A percentile compares a stretch with the other conserved stretches of the same genome.
Conservation (phyloP, 805 yeast species). For the Wickerhamiella azyma region DNA sequence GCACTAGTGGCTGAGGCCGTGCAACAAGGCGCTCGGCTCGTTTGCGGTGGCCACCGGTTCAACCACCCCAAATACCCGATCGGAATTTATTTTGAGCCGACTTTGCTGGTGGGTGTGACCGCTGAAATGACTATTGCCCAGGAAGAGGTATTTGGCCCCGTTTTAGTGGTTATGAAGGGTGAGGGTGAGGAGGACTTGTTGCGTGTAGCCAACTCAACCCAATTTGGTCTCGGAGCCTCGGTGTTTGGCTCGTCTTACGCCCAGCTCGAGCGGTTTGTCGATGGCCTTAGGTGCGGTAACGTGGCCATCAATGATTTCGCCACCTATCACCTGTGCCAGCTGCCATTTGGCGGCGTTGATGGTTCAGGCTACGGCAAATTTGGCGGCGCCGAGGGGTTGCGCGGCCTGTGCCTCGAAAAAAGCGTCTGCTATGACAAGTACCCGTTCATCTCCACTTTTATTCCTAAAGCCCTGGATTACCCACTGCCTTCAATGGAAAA, state of each 20-base stretch:
- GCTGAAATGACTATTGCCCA: slow-evolving; percentile 66
- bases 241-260: slow-evolving; percentile 59
- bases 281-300: slow-evolving; percentile 63
- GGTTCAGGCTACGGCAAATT: slow-evolving; percentile 96
- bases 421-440: slow-evolving; percentile 75
- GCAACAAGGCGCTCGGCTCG: slow-evolving; percentile 59
- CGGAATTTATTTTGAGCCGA: slow-evolving; percentile 89
- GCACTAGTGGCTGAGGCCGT: slow-evolving; percentile 61
- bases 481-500: slow-evolving; percentile 69
- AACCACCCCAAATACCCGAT: slow-evolving; percentile 87
- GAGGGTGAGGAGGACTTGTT: slow-evolving; percentile 52
- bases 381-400: slow-evolving; percentile 94
- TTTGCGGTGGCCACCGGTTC: slow-evolving; percentile 70
- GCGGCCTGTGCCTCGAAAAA: slow-evolving; percentile 78
- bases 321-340: slow-evolving; percentile 84
- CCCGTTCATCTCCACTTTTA: slow-evolving; percentile 58
- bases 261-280: slow-evolving; percentile 49
- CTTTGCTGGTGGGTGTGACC: slow-evolving; percentile 71
- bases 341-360: slow-evolving; percentile 91
- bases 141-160: slow-evolving; percentile 91
- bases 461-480: slow-evolving; percentile 83
- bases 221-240: slow-evolving; percentile 84
- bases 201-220: slow-evolving; percentile 65
- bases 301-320: slow-evolving; percentile 98
- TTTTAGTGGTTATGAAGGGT: slow-evolving; percentile 69